Percentiles rank a stretch among this genome's conserved stretches.
Conservation (phyloP, 768 basidiomycete species). For the Tephrocybe rancida region DNA sequence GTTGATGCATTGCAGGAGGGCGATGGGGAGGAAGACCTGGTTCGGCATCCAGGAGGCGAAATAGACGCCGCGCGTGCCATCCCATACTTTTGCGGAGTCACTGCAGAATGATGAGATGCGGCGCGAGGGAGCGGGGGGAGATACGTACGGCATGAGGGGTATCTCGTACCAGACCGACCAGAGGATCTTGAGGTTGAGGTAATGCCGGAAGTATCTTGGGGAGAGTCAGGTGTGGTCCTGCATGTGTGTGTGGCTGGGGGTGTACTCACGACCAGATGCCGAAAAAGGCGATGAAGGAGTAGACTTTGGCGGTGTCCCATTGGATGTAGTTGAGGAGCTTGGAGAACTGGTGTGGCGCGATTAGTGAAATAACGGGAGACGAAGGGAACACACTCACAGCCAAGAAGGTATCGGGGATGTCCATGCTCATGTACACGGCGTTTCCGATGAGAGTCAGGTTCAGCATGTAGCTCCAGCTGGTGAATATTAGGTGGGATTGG, state of each 20-base stretch:
- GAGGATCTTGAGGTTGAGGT: slow-evolving; percentile 83
- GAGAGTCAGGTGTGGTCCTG: background rate
- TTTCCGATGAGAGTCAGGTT: slow-evolving; percentile 89
- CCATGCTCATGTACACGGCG: slow-evolving; percentile 95
- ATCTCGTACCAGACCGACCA: slow-evolving; percentile 86
- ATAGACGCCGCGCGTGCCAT: slow-evolving; percentile 65
- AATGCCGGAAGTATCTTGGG: slow-evolving; percentile 90
- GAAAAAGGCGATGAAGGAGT: slow-evolving; percentile 67
- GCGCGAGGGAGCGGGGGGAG: background rate
- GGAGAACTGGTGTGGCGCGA: slow-evolving; percentile 53
- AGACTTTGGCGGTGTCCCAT: slow-evolving; percentile 60
- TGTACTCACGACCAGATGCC: slow-evolving; percentile 77
- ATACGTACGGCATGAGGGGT: slow-evolving; percentile 73
- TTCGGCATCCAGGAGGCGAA: slow-evolving; percentile 78
- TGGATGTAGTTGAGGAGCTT: slow-evolving; percentile 90
- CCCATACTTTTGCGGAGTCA: slow-evolving; percentile 57
- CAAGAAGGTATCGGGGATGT: slow-evolving; percentile 87
- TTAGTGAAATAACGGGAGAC: background rate
- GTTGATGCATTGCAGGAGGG: slow-evolving; percentile 81
- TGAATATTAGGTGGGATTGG: slow-evolving; percentile 6
- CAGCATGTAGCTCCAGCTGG: slow-evolving; percentile 80
- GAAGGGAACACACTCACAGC: slow-evolving; percentile 58
- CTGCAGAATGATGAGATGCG: slow-evolving; percentile 39
- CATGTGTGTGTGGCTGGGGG: background rate
- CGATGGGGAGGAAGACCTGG: slow-evolving; percentile 77